Base-by-base conservation (phyloP, 108 stramenopile species). In the Epipyxis sp. region DNA sequence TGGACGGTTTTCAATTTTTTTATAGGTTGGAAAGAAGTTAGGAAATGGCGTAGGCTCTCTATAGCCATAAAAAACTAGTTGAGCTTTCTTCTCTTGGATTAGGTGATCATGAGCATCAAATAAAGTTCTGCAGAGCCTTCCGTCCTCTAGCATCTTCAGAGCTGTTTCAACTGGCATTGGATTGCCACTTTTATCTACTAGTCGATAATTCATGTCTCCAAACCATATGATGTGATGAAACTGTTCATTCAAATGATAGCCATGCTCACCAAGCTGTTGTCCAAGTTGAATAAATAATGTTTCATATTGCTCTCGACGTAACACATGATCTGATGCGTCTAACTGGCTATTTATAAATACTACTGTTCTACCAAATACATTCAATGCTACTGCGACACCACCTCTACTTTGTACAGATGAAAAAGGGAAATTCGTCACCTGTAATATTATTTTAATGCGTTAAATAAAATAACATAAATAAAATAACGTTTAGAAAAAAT, bases 141-240 rank as follows among this genome's bases (percentile, higher is more conserved):
- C 80, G 25, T 62, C 3, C 40, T 13, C 27, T 35, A 81, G 34
- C 65, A 39, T 1, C 6, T 10, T 1, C 3, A 29, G 25, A 0
- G 41, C 67, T n/a, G 71, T 39, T 20, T 77, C 76, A 1, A 59
- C 1, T 1, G 77, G 29, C 20, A 69, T 41, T 13, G 34, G 41
- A 16, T 44, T 42, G 41, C 78, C 76, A 40, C 43, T 62, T 25
- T 2, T 1, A 45, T 54, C 76, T 34, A 42, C 67, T 44, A 43
- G 43, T 54, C 39, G 54, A 61, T 81, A 76, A 74, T 74, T 74
- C 30, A 81, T 43, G 45, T 81, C 72, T 32, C 80, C 80, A 37
- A 62, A 32, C 80, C 80, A 81, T 13, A 81, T 45, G 16, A 81
- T 61, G 80, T 81, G 80, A 59, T 81, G 80, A 40, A 81, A 77